phyloP scores from a whole-genome alignment of 2,329 filamentous ascomycete genomes.

The Periconia macrospinosa region DNA sequence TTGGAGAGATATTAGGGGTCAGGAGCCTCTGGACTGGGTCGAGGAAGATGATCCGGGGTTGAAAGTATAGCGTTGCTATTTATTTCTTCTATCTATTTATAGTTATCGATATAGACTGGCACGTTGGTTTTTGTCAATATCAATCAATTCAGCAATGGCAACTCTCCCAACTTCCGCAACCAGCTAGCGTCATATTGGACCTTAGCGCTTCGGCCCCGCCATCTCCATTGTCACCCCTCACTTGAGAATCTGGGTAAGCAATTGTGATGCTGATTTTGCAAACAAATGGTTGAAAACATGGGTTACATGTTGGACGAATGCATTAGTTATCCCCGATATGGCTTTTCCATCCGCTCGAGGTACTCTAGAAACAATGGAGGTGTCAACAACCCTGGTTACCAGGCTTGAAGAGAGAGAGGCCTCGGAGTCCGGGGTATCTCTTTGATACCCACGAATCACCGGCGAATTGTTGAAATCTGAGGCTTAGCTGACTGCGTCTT shows the following conservation, averaged over 20 bases:
- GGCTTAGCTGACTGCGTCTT: background rate
- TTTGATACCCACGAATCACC: conserved; percentile 3
- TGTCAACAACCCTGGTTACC: background rate
- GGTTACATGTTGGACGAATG: no score
- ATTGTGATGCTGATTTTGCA: background rate
- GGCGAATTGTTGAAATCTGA: conserved; percentile 2
- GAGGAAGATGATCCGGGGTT: background rate
- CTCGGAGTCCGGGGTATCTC: conserved; percentile 3
- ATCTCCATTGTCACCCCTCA: background rate
- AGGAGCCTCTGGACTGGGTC: background rate
- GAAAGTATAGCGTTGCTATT: no score
- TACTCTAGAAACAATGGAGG: background rate
- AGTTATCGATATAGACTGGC: no score
- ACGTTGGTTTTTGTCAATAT: no score
- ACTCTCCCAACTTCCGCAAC: background rate
- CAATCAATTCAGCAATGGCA: no score
- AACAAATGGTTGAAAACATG: no score
- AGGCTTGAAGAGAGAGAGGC: background rate
- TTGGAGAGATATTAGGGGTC: background rate
- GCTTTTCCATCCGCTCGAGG: no score
- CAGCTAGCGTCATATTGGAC: background rate
- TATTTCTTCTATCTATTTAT: no score
- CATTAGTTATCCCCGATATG: no score
- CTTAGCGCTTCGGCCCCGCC: background rate
- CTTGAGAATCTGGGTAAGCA: background rate